phyloP scores from a whole-genome alignment of 352 stramenopile species.

The Globisporangium cystogenes region DNA sequence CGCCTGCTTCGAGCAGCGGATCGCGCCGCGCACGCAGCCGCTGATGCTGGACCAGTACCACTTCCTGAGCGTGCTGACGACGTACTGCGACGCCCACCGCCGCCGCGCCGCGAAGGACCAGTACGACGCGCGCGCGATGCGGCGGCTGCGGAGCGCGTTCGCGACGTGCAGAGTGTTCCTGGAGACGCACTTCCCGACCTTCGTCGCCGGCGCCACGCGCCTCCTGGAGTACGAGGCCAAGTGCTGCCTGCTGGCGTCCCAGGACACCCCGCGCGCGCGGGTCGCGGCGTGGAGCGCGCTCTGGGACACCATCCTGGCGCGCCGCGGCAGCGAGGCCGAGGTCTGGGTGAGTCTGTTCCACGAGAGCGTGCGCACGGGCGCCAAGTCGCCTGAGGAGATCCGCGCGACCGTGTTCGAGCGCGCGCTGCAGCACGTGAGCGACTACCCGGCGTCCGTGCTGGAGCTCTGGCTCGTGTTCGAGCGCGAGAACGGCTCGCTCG shows the following conservation, averaged over 20 bases:
- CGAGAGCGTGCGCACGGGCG: conserved; percentile 19
- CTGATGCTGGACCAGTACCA: conserved; percentile 56
- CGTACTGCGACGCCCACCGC: conserved; percentile 35
- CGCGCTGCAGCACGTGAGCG: conserved; percentile 26
- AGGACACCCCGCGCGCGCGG: conserved; percentile 5
- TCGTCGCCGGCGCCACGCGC: conserved; percentile 19
- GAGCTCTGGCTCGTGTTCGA: conserved; percentile 49
- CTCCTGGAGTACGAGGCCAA: conserved; percentile 51
- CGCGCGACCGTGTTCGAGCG: conserved; percentile 34
- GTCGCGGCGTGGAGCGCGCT: conserved; percentile 21
- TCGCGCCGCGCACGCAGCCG: conserved; percentile 26
- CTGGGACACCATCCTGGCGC: conserved; percentile 26
- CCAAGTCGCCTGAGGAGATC: conserved; percentile 16
- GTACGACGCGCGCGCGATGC: conserved; percentile 12
- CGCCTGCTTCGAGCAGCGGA: conserved; percentile 17
- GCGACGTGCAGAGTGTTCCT: conserved; percentile 27
- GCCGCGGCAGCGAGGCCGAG: conserved; percentile 18
- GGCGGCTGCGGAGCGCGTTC: conserved; percentile 26
- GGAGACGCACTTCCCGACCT: conserved; percentile 24
- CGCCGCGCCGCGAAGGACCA: conserved; percentile 14
- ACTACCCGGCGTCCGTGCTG: conserved; percentile 22
- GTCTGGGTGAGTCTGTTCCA: conserved; percentile 47
- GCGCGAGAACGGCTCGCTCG: conserved; percentile 39
- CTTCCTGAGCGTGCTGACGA: conserved; percentile 37
- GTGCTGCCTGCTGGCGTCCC: conserved; percentile 20